Evolutionary conservation across 1,284 basidiomycete species (phyloP).

Genomic region (Agroathelia rolfsii): DNA sequence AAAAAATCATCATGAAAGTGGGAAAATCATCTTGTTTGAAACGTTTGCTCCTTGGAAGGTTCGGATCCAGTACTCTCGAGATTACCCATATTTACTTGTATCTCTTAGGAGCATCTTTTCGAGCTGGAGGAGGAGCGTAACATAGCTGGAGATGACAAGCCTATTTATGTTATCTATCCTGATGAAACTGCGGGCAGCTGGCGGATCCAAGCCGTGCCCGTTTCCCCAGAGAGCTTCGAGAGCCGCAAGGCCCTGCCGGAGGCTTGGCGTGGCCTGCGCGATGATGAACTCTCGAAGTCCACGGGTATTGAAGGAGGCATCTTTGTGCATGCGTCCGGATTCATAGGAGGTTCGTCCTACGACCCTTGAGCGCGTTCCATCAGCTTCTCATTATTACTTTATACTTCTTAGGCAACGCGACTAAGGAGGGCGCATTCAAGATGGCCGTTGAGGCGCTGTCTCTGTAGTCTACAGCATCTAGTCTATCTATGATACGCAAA

Average conservation of each 20-base stretch:
- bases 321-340: conserved; percentile 92
- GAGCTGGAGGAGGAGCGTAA: conserved; percentile 61
- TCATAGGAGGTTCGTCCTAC: conserved; percentile 97
- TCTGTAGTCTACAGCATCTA: too few relatives aligned
- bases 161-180: conserved; percentile 86
- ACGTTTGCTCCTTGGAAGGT: conserved; percentile 86
- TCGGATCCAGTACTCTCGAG: conserved; percentile 11
- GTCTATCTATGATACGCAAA: too few relatives aligned
- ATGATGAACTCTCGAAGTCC: conserved; percentile 66
- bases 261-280: conserved; percentile 86
- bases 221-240: conserved; percentile 76
- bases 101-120: conserved; percentile 79
- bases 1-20: conserved; percentile 56
- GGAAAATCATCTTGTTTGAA: conserved; percentile 77
- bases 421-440: too few relatives aligned
- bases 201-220: conserved; percentile 90
- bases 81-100: conserved; percentile 4
- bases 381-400: too few relatives aligned
- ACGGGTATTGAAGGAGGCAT: conserved; percentile 79
- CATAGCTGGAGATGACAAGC: conserved; percentile 37
- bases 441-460: too few relatives aligned
- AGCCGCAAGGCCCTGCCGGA: conserved; percentile 91
- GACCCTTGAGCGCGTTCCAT: too few relatives aligned
- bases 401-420: too few relatives aligned
- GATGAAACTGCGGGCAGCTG: conserved; percentile 75